phyloP scores from a whole-genome alignment of 2,329 filamentous ascomycete genomes.

The Penicillium sumatraense region DNA sequence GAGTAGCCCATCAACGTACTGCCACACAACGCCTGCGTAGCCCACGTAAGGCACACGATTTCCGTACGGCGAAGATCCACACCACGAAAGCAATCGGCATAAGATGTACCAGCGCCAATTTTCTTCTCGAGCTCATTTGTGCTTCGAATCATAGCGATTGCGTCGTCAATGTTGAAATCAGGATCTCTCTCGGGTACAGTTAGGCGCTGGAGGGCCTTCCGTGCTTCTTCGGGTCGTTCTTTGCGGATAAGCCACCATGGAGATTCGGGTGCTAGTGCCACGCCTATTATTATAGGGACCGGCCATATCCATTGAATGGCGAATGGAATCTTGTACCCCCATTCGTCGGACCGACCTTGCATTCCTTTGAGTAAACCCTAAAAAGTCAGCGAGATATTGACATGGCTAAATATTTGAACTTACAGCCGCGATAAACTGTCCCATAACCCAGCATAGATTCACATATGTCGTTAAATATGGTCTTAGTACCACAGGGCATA shows the following conservation, averaged over 20 bases:
- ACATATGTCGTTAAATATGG: conserved; percentile 15
- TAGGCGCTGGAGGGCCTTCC: conserved; percentile 44
- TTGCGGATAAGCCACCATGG: conserved; percentile 46
- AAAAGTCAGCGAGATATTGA: too few relatives aligned
- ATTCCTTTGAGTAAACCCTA: conserved; percentile 13
- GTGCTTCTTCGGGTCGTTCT: conserved; percentile 47
- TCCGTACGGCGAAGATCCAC: neutral
- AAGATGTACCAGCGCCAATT: neutral
- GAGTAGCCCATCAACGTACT: neutral
- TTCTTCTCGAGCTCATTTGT: neutral
- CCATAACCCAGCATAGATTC: conserved; percentile 49
- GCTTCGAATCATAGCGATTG: neutral
- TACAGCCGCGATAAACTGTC: conserved; percentile 46
- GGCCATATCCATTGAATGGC: conserved; percentile 57
- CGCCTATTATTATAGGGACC: conserved; percentile 48
- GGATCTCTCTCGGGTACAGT: conserved; percentile 49
- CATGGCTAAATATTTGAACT: conserved; percentile 23
- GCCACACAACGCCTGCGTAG: neutral
- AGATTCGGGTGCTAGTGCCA: conserved; percentile 45
- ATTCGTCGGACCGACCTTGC: conserved; percentile 42
- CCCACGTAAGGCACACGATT: neutral
- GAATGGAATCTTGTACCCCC: conserved; percentile 56
- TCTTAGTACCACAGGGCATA: conserved; percentile 12
- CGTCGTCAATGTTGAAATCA: neutral
- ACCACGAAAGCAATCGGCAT: neutral